Evolutionary conservation across 306 rosid genomes (phyloP).

Genomic region (Phaseolus lunatus): DNA sequence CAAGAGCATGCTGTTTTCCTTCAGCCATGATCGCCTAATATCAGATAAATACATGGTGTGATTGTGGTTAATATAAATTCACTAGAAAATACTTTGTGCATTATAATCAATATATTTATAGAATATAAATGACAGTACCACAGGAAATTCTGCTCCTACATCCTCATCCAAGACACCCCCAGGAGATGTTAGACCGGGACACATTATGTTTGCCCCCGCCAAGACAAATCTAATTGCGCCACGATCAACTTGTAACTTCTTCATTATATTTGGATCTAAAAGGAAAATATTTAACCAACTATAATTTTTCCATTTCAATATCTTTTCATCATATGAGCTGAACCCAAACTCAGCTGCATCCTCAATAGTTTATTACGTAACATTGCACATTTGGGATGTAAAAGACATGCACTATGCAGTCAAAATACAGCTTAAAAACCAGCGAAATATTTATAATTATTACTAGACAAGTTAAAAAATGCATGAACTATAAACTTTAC

Average conservation of each 20-base stretch:
- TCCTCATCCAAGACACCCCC: conserved; percentile 91
- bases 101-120: conserved; percentile 10
- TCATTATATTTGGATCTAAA: conserved; percentile 92
- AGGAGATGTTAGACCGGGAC: conserved; percentile 98
- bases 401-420: conserved; percentile 5
- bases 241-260: conserved; percentile 89
- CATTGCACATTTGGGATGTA: not conserved
- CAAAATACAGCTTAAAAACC: conserved; percentile 1
- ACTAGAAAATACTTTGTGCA: conserved; percentile 24
- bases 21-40: conserved; percentile 98
- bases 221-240: conserved; percentile 95
- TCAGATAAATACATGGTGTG: conserved; percentile 43
- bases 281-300: not conserved
- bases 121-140: conserved; percentile 62
- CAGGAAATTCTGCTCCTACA: conserved; percentile 88
- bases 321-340: conserved; percentile 12
- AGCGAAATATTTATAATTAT: not conserved
- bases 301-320: conserved; percentile 27
- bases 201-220: conserved; percentile 99
- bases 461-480: conserved; percentile 21
- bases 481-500: conserved; percentile 58
- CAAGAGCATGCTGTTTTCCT: conserved; percentile 99
- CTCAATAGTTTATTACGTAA: not conserved
- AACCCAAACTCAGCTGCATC: conserved; percentile 17
- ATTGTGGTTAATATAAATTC: conserved; percentile 38